phyloP scores from a whole-genome alignment of 441 rosid genomes.

The Croton setiger region DNA sequence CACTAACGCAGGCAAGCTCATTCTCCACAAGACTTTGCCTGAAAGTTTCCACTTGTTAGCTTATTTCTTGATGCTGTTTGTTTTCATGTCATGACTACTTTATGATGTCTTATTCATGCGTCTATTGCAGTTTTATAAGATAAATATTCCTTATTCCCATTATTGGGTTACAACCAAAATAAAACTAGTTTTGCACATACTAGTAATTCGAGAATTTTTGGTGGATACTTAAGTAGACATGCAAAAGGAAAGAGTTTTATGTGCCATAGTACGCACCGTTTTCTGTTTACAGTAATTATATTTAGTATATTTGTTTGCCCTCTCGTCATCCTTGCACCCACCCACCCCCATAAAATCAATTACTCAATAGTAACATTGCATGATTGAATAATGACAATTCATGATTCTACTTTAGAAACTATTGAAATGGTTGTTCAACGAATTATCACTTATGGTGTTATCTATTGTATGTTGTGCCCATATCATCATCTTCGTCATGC shows the following conservation, averaged over 20 bases:
- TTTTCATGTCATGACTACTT: neutral
- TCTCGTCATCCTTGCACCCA: neutral
- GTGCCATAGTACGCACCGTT: neutral
- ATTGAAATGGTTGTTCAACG: neutral
- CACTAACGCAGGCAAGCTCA: constrained; percentile 89
- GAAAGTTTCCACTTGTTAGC: neutral
- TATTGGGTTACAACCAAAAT: too few relatives aligned
- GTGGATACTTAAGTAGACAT: neutral
- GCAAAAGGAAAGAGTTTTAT: neutral
- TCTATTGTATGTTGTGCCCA: neutral
- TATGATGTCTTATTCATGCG: neutral
- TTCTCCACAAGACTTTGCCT: constrained; percentile 1
- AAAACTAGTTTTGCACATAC: too few relatives aligned
- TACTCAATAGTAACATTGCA: too few relatives aligned
- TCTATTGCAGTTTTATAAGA: neutral
- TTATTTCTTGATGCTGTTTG: neutral
- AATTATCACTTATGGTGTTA: neutral
- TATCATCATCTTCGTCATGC: neutral
- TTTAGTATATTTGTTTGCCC: neutral
- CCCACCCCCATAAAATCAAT: too few relatives aligned
- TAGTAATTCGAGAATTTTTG: too few relatives aligned
- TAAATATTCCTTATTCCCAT: too few relatives aligned
- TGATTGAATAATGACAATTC: neutral
- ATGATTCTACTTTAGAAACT: neutral
- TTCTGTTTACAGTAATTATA: neutral